These are phyloP conservation scores for Globisporangium alternatum DNA, from an alignment of 352 stramenopile species.

Conservation along the genomic window DNA sequence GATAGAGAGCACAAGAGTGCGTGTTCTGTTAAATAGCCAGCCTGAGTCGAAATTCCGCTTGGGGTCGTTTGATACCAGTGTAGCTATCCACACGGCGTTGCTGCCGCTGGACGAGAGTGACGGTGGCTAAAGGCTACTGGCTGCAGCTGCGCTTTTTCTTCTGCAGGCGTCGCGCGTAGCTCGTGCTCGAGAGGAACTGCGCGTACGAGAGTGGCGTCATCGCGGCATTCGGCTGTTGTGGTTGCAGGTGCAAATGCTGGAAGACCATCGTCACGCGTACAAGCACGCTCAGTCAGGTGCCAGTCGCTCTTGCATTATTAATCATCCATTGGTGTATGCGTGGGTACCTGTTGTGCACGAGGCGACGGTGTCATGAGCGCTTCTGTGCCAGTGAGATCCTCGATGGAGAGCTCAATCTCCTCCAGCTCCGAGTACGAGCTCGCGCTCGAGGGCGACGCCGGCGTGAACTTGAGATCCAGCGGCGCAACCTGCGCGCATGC, in stretches of 20 bases:
- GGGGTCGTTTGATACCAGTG: neutral
- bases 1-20: neutral
- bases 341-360: neutral
- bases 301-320: neutral
- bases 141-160: conserved; percentile 15
- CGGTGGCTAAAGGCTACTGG: conserved; percentile 4
- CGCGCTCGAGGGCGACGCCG: conserved; percentile 14
- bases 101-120: too few relatives aligned
- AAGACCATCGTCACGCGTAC: too few relatives aligned
- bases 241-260: conserved; percentile 4
- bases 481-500: neutral
- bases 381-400: neutral
- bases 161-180: conserved; percentile 43
- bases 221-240: neutral
- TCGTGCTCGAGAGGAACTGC: conserved; percentile 52
- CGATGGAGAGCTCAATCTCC: conserved; percentile 9
- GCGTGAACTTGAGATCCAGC: neutral
- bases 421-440: conserved; percentile 12
- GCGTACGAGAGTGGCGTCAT: conserved; percentile 34
- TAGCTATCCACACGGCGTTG: neutral
- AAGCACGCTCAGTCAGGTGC: neutral
- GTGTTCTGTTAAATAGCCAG: neutral
- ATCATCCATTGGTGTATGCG: neutral
- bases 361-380: neutral
- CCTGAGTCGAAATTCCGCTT: neutral